Conservation (phyloP, 1,139 yeast species). For the Hyphopichia wangnamkhiaoensis region DNA sequence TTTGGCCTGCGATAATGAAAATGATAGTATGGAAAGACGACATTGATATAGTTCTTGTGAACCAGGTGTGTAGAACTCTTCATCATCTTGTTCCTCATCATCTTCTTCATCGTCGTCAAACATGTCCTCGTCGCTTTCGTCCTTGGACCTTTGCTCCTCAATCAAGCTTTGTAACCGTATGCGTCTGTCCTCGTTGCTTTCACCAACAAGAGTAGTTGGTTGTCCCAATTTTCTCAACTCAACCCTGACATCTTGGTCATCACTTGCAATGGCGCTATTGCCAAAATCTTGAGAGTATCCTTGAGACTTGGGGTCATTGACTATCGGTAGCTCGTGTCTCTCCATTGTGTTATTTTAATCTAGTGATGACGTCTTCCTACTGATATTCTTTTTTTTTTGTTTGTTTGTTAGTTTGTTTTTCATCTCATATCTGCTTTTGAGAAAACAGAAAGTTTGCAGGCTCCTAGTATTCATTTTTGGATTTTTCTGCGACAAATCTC, state of each 20-base stretch:
- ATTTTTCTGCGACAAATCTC: too few relatives aligned
- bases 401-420: too few relatives aligned
- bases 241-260: constrained; percentile 55
- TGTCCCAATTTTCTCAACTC: constrained; percentile 53
- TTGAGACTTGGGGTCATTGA: constrained; percentile 18
- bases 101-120: constrained; percentile 24
- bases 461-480: too few relatives aligned
- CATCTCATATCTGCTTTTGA: too few relatives aligned
- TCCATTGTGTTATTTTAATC: constrained; percentile 8
- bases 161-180: constrained; percentile 45
- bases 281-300: constrained; percentile 4
- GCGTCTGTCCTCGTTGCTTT: constrained; percentile 62
- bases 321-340: constrained; percentile 22
- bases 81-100: constrained; percentile 57
- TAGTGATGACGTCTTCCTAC: background rate
- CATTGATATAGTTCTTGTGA: constrained; percentile 53
- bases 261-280: constrained; percentile 58
- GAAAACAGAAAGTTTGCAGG: too few relatives aligned
- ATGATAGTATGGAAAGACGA: constrained; percentile 51
- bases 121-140: constrained; percentile 3
- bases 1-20: constrained; percentile 50
- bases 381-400: background rate
- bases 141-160: constrained; percentile 17
- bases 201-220: constrained; percentile 62
- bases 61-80: constrained; percentile 87